Evolutionary conservation across 208 protist species (phyloP).

Genomic region (Perkinsela sp.): DNA sequence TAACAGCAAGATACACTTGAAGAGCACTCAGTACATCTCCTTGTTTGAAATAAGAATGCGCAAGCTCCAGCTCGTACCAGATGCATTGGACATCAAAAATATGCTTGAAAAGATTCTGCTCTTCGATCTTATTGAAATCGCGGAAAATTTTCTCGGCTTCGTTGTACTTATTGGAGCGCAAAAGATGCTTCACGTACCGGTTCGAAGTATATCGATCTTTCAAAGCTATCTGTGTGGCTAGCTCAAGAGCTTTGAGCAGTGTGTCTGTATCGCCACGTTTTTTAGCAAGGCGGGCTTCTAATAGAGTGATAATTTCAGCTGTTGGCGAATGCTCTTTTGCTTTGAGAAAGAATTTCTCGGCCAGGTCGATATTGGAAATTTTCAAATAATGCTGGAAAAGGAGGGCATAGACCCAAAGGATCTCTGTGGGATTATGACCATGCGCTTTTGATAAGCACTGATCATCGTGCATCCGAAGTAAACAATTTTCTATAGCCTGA

Average conservation of each 20-base stretch:
- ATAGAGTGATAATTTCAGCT: conserved; percentile 61
- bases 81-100: conserved; percentile 78
- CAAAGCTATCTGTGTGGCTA: conserved; percentile 67
- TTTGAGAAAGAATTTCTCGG: conserved; percentile 42
- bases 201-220: conserved; percentile 82
- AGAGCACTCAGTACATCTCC: conserved; percentile 59
- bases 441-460: too few species aligned
- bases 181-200: conserved; percentile 64
- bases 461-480: too few species aligned
- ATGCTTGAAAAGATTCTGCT: conserved; percentile 27
- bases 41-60: conserved; percentile 34
- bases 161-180: conserved; percentile 43
- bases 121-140: conserved; percentile 52
- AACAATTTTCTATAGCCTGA: too few species aligned
- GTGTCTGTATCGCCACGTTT: conserved; percentile 29
- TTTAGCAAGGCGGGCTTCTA: conserved; percentile 55
- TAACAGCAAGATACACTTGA: conserved; percentile 60
- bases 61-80: conserved; percentile 78
- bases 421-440: conserved; percentile 18
- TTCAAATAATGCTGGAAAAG: conserved; percentile 62
- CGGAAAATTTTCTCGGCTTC: conserved; percentile 51
- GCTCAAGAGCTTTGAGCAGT: conserved; percentile 42
- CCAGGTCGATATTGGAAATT: conserved; percentile 17
- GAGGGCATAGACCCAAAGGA: conserved; percentile 61
- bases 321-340: conserved; percentile 83